A percentile compares a stretch with the other conserved stretches of the same genome.
phyloP scores from a whole-genome alignment of 768 basidiomycete species.

The Mycena filopes region DNA sequence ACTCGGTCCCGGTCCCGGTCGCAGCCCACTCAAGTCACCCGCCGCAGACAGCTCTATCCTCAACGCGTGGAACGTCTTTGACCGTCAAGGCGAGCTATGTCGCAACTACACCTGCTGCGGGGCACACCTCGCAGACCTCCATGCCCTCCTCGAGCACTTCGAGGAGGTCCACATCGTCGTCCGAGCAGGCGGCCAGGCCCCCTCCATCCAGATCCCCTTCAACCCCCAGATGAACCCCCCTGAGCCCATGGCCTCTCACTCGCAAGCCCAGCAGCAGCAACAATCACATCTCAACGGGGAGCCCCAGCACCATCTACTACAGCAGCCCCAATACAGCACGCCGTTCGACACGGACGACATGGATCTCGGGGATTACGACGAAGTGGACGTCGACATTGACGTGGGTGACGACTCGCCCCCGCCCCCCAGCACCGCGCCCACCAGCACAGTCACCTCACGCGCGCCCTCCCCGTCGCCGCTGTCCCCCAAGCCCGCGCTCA shows the following conservation, averaged over 20 bases:
- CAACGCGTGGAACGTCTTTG: conserved; percentile 74
- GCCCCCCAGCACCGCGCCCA: conserved; percentile 35
- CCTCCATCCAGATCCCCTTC: conserved; percentile 59
- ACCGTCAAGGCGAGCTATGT: conserved; percentile 81
- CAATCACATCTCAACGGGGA: no score
- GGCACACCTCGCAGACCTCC: conserved; percentile 72
- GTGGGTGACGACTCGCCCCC: conserved; percentile 38
- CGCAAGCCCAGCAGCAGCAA: conserved; percentile 40
- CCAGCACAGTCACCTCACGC: conserved; percentile 32
- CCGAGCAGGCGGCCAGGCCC: conserved; percentile 54
- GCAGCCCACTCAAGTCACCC: conserved; percentile 27
- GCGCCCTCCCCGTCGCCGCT: conserved; percentile 26
- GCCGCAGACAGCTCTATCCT: conserved; percentile 55
- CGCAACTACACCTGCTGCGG: conserved; percentile 94
- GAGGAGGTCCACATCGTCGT: conserved; percentile 91
- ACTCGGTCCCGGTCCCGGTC: not conserved
- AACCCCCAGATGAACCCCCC: conserved; percentile 50
- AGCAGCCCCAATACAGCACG: conserved; percentile 47
- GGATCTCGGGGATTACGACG: conserved; percentile 76
- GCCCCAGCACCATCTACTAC: conserved; percentile 42
- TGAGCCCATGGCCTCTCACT: conserved; percentile 41
- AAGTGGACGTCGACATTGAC: no score
- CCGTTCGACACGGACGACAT: conserved; percentile 83
- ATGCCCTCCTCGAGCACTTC: conserved; percentile 91
- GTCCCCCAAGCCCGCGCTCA: conserved; percentile 22